Evolutionary conservation across 176 grass and related monocot genomes (phyloP), one percentile per base, ranked within the genome.

Genomic region (Alopecurus myosuroides): DNA sequence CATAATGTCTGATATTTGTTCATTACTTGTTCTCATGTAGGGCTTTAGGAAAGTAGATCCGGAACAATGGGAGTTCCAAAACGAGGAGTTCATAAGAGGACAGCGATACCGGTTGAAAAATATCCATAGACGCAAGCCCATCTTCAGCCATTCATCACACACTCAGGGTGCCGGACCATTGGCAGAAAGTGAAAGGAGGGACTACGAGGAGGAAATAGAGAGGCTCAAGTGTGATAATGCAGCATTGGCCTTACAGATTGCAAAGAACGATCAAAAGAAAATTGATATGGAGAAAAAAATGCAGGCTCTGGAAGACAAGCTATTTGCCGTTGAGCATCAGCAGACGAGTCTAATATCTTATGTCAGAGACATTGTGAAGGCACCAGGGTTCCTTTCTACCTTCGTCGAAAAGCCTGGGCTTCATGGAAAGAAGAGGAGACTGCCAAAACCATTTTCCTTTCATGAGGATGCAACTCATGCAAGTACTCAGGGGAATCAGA

Each of bases 41-140:
- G 97, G 97, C 30, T 99, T 99, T 79, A 92, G 80, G 66, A 99
- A 99, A 87, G 69, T 94, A 55, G 97, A 94, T 63, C 97, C 97
- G 2, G 93, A 96, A 22, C 88, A 94, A 76, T 96, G 97, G 97
- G 97, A 99, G 84, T 99, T 99, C 8, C 84, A 89, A 56, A 99
- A 99, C 69, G 97, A 99, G 3, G 91, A 91, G 28, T 99, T 99
- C 50, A 46, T 96, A 56, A 81, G 83, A 72, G 97, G 94, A 13
- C 86, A 94, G 51, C 84, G 50, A 33, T 63, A 94, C 50, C 84
- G 84, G 0, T 70, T 99, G 70, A 96, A 92, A 88, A 94, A 89
- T 65, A 99, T 99, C 72, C 89, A 94, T 70, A 89, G 97, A 18
- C 91, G 93, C 70, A 99, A 99, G 74, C 97, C 91, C 6, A 92